Percentiles rank a stretch among this genome's conserved stretches.
These are phyloP conservation scores for Lonicera japonica DNA, from an alignment of 129 eudicot species.

Conservation along the genomic window DNA sequence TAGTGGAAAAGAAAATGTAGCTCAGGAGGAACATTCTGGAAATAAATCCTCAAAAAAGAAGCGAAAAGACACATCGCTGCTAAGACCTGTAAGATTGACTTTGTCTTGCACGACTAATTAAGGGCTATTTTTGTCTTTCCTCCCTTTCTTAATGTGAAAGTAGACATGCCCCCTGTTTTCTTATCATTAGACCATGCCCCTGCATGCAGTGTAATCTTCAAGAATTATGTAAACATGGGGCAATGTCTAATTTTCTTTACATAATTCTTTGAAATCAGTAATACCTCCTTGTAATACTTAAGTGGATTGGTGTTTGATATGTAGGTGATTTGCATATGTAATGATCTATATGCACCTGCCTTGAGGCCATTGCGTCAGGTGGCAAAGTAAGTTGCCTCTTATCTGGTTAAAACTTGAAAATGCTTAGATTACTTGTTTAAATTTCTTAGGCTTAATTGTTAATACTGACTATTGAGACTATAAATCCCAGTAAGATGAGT, in stretches of 20 bases:
- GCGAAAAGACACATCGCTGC: slow-evolving; percentile 40
- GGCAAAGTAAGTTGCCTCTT: slow-evolving; percentile 64
- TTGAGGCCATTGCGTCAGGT: slow-evolving; percentile 82
- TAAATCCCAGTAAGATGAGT: no score
- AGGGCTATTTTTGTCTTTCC: no score
- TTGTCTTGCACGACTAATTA: slow-evolving; percentile 2
- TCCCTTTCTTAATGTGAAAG: no score
- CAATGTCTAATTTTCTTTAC: no score
- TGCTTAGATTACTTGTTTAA: background rate
- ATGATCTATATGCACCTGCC: slow-evolving; percentile 95
- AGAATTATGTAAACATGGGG: no score
- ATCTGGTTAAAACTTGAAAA: background rate
- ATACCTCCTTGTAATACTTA: slow-evolving; percentile 15
- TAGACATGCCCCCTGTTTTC: no score
- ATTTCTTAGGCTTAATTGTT: background rate
- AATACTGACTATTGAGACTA: no score
- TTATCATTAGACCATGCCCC: no score
- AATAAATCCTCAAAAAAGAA: slow-evolving; percentile 53
- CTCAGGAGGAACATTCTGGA: slow-evolving; percentile 34
- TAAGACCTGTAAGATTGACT: slow-evolving; percentile 72
- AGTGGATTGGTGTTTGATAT: slow-evolving; percentile 12
- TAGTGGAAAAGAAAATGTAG: slow-evolving; percentile 44
- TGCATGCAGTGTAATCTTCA: no score
- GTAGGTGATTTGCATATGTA: slow-evolving; percentile 94
- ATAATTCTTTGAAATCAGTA: no score